A percentile compares a stretch with the other conserved stretches of the same genome.
Conservation (phyloP, 2,329 filamentous ascomycete species). For the Tolypocladium endophyticum region DNA sequence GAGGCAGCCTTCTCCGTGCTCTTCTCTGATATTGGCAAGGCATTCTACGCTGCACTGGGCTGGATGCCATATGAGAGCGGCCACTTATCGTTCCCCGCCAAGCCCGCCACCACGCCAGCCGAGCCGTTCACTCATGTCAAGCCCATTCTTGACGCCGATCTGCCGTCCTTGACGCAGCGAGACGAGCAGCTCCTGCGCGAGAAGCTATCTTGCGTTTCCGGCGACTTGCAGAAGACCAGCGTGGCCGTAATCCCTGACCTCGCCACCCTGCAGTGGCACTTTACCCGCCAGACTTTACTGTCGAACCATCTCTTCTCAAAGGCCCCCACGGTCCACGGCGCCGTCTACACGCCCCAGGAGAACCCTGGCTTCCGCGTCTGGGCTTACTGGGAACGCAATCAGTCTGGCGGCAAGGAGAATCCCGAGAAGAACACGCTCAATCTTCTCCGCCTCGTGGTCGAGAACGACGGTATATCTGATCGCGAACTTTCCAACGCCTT, state of each 20-base stretch:
- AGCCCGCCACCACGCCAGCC: constrained; percentile 13
- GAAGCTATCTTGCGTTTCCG: constrained; percentile 28
- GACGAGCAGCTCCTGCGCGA: constrained; percentile 54
- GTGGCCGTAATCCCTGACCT: constrained; percentile 21
- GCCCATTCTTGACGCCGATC: constrained; percentile 46
- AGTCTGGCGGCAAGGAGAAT: constrained; percentile 43
- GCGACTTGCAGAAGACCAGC: constrained; percentile 15
- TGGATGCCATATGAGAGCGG: constrained; percentile 67
- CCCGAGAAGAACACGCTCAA: constrained; percentile 57
- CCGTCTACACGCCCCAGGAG: constrained; percentile 43
- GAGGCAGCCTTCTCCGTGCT: constrained; percentile 60
- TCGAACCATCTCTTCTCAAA: constrained; percentile 48
- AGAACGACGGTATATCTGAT: constrained; percentile 33
- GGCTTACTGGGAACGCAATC: constrained; percentile 63
- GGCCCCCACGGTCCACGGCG: constrained; percentile 56
- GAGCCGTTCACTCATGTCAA: constrained; percentile 15
- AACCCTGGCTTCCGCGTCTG: constrained; percentile 49
- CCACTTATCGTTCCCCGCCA: constrained; percentile 52
- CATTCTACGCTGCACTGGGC: constrained; percentile 66
- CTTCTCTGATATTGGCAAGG: constrained; percentile 78
- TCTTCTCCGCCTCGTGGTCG: constrained; percentile 58
- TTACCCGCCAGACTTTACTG: constrained; percentile 69
- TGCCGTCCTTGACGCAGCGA: constrained; percentile 49
- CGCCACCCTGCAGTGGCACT: constrained; percentile 46
- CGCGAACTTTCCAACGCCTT: constrained; percentile 42